Conservation (phyloP, 179 eudicot species). For the Silene noctiflora region DNA sequence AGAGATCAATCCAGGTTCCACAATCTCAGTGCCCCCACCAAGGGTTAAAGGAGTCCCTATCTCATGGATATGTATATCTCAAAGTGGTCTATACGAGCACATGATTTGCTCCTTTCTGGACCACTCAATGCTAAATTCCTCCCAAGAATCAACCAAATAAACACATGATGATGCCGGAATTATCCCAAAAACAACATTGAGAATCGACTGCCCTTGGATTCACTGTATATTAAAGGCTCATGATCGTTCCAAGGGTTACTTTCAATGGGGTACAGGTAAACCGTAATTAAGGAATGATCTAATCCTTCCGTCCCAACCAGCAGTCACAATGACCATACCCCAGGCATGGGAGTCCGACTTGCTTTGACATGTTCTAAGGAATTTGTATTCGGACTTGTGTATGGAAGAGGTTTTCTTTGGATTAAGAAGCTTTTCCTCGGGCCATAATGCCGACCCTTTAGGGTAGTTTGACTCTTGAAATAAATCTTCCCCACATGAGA, state of each 20-base stretch:
- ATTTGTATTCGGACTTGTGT: conserved; percentile 60
- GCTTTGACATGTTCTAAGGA: conserved; percentile 63
- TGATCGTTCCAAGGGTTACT: not conserved
- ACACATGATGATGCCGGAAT: conserved; percentile 27
- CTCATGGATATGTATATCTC: conserved; percentile 32
- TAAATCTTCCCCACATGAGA: conserved; percentile 55
- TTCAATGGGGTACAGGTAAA: conserved; percentile 53
- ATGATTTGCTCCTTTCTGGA: conserved; percentile 33
- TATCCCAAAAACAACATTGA: not conserved
- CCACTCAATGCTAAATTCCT: conserved; percentile 24
- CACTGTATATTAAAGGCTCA: too few relatives aligned
- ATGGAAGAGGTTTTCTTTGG: conserved; percentile 33
- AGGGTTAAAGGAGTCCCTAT: conserved; percentile 21
- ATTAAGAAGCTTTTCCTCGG: conserved; percentile 77
- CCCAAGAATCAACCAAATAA: conserved; percentile 19
- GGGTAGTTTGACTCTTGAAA: conserved; percentile 46
- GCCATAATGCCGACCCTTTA: conserved; percentile 88
- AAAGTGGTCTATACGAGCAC: conserved; percentile 27
- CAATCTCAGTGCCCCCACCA: conserved; percentile 26
- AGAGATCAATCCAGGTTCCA: conserved; percentile 28
- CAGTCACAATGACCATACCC: conserved; percentile 91
- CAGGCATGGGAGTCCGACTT: conserved; percentile 61
- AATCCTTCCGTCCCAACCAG: conserved; percentile 88
- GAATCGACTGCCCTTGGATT: conserved; percentile 9
- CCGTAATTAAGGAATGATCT: conserved; percentile 87